Evolutionary conservation across 495 filamentous ascomycete genomes (phyloP), one percentile per base, ranked within the genome.

Genomic region (Neurospora hispaniola): DNA sequence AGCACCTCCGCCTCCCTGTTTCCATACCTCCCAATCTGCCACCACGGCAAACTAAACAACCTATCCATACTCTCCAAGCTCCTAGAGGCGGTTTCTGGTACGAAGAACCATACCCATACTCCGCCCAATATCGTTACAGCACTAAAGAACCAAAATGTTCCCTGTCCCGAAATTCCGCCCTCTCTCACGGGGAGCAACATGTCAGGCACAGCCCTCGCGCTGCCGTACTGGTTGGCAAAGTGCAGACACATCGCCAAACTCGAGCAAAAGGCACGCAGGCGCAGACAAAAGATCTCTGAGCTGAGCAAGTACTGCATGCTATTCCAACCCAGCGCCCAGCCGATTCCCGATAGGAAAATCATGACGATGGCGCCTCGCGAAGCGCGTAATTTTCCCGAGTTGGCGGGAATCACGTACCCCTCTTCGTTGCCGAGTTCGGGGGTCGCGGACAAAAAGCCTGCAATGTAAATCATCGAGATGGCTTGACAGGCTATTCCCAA

Each of bases 321-420:
- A 77, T 92, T 92, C 90, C 90, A 93, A 69, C 91, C 91, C 0
- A 92, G 81, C 0, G 90, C 90, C 90, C 91, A 93, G 2, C 91
- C 90, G 18, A 87, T 79, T 4, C 89, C 89, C 0, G 86, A 89
- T 54, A 92, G 43, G 74, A 89, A 92, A 70, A 92, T 90, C 86
- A 90, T 88, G 39, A 86, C 88, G 72, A 92, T 86, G 18, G 87
- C 89, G 42, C 84, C 89, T 62, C 83, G 80, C 68, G 86, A 86
- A 6, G 83, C 81, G 0, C 71, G 68, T 74, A 82, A 70, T 43
- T 82, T 71, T 12, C 75, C 71, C 46, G 81, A 41, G n/a, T 5
- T 16, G 4, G 54, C 23, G 23, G 77, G 76, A 3, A 83, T 71
- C 27, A 75, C 69, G 73, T 77, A 82, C 27, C 40, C 42, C 4